A percentile compares a stretch with the other conserved stretches of the same genome.
Evolutionary conservation across 2,329 filamentous ascomycete genomes (phyloP).

Genomic region (Hypoxylon rubiginosum): DNA sequence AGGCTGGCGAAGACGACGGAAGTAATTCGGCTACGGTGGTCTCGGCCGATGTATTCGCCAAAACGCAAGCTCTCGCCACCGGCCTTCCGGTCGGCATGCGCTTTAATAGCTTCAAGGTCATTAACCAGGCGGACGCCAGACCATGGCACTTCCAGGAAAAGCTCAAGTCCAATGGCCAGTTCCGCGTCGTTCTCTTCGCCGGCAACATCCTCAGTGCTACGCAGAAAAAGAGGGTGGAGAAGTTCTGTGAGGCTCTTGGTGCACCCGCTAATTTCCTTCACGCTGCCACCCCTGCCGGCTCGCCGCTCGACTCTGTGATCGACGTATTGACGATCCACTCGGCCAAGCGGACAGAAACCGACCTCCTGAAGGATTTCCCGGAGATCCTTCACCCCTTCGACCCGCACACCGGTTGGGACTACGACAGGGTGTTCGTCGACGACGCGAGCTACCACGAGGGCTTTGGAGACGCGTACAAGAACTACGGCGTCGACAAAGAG

Average conservation of each 20-base stretch:
- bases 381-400: slow-evolving; percentile 63
- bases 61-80: slow-evolving; percentile 59
- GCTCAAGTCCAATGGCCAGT: slow-evolving; percentile 69
- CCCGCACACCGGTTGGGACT: slow-evolving; percentile 65
- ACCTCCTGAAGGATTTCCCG: slow-evolving; percentile 65
- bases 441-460: slow-evolving; percentile 68
- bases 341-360: slow-evolving; percentile 62
- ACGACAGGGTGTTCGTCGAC: slow-evolving; percentile 70
- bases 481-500: slow-evolving; percentile 69
- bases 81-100: slow-evolving; percentile 67
- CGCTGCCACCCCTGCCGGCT: slow-evolving; percentile 10
- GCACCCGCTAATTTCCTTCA: slow-evolving; percentile 47
- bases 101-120: slow-evolving; percentile 69
- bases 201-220: slow-evolving; percentile 64
- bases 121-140: slow-evolving; percentile 68
- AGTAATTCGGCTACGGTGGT: slow-evolving; percentile 51
- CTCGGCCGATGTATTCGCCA: slow-evolving; percentile 38
- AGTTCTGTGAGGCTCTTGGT: slow-evolving; percentile 62
- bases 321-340: slow-evolving; percentile 74
- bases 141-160: slow-evolving; percentile 71
- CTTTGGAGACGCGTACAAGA: slow-evolving; percentile 64
- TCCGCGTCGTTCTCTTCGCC: slow-evolving; percentile 72
- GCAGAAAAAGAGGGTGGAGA: slow-evolving; percentile 62
- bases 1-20: slow-evolving; percentile 64
- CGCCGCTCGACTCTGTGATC: slow-evolving; percentile 55